A percentile compares a stretch with the other conserved stretches of the same genome.
These are phyloP conservation scores for Rhipidocladum racemiflorum DNA, from an alignment of 176 grass and related monocot species.

Conservation along the genomic window DNA sequence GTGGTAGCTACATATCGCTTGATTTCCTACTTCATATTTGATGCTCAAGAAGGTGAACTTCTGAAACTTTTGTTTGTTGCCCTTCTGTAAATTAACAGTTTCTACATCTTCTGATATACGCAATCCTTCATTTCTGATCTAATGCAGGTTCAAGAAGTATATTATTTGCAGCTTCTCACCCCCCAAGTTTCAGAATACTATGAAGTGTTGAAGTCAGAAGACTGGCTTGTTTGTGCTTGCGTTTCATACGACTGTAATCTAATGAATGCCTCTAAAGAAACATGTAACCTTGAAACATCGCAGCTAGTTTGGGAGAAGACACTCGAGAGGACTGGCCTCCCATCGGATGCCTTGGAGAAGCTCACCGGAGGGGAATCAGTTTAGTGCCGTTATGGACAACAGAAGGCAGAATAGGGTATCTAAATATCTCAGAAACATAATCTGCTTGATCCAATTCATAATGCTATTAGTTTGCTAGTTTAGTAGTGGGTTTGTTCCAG, in stretches of 20 bases:
- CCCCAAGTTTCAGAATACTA: slow-evolving; percentile 88
- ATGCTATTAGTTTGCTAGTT: slow-evolving; percentile 21
- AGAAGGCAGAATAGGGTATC: slow-evolving; percentile 30
- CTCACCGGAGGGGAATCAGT: slow-evolving; percentile 64
- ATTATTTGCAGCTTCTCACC: slow-evolving; percentile 76
- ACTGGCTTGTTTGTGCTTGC: slow-evolving; percentile 86
- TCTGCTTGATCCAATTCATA: not conserved
- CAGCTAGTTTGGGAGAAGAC: slow-evolving; percentile 89
- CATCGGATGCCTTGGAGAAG: slow-evolving; percentile 67
- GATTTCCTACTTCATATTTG: slow-evolving; percentile 97
- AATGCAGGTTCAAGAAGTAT: slow-evolving; percentile 77
- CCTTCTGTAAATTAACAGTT: not conserved
- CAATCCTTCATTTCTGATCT: slow-evolving; percentile 10
- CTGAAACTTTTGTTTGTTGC: not conserved
- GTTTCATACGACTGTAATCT: slow-evolving; percentile 87
- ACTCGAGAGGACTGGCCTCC: slow-evolving; percentile 70
- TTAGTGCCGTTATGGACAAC: slow-evolving; percentile 51
- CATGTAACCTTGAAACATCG: slow-evolving; percentile 67
- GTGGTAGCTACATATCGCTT: slow-evolving; percentile 67
- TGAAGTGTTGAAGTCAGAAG: slow-evolving; percentile 74
- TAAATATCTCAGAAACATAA: not conserved
- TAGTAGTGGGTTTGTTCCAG: not conserved
- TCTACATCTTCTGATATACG: not conserved
- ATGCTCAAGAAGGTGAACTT: slow-evolving; percentile 69
- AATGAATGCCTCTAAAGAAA: slow-evolving; percentile 89